Evolutionary conservation across 345 rosid genomes (phyloP), one percentile per base, ranked within the genome.

Genomic region (Odontarrhena argentea): DNA sequence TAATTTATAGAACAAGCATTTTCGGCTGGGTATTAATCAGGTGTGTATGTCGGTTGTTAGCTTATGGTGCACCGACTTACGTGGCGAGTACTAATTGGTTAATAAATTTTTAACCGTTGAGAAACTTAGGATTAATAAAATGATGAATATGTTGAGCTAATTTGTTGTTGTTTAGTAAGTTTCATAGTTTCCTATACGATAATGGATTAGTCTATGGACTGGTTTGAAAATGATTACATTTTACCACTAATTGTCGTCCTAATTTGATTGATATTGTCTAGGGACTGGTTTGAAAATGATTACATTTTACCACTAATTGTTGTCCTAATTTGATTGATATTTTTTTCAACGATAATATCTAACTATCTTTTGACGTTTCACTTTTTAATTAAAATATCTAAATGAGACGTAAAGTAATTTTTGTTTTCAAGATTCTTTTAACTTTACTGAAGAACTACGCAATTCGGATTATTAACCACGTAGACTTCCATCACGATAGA

Each of bases 391-490:
- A 7, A 49, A 57, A 49, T 57, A 56, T 65, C 65, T 49, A 56
- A 52, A n/a, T 5, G 7, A 71, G 63, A 63, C 44, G 59, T 63
- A 72, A 72, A 72, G 76, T 72, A 24, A 49, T 22, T 42, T 24
- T 30, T 57, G 5, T 40, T 40, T 56, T 48, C 45, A 32, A 47
- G 53, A 71, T 63, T 47, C 38, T 63, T 71, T 9, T 2, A 64
- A 50, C 76, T 64, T 71, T 71, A 71, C 70, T 71, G 65, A 12
- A n/a, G n/a, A 38, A 8, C 56, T 56, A 71, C 65, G 76, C 52
- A 30, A 71, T 46, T 9, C 56, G 4, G 38, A 63, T 30, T 40
- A 28, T 24, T 22, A 48, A 41, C 45, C 65, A 63, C 37, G 45
- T 48, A 40, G 9, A 40, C 59, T 26, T 55, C 30, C 37, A 42